Evolutionary conservation across 164 flowering plant genomes (phyloP).

Genomic region (Aristolochia californica): DNA sequence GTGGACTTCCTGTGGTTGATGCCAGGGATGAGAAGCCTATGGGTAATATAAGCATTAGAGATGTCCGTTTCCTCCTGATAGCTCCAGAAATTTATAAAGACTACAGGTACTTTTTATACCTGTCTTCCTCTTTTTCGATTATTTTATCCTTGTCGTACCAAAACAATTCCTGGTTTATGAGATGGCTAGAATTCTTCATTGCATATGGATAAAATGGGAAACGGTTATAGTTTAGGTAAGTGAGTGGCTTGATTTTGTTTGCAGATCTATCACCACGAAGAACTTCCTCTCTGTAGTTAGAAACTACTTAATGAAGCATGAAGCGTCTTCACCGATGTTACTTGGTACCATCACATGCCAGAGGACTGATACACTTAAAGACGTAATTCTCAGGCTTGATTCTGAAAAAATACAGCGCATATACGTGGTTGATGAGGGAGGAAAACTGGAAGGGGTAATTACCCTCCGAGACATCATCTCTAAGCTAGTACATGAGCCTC

Average conservation of each 20-base stretch:
- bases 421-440: slow-evolving; percentile 62
- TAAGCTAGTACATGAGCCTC: slow-evolving; percentile 90
- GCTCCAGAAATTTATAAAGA: slow-evolving; percentile 89
- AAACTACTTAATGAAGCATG: slow-evolving; percentile 37
- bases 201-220: not conserved
- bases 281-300: slow-evolving; percentile 65
- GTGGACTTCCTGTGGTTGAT: slow-evolving; percentile 81
- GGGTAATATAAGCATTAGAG: slow-evolving; percentile 88
- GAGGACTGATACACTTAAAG: slow-evolving; percentile 46
- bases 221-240: not conserved
- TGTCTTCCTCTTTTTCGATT: slow-evolving; percentile 1
- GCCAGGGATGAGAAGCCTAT: slow-evolving; percentile 48
- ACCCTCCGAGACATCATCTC: slow-evolving; percentile 95
- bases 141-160: no score
- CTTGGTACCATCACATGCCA: slow-evolving; percentile 61
- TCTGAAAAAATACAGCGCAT: slow-evolving; percentile 65
- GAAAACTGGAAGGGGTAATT: slow-evolving; percentile 76
- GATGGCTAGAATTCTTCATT: not conserved
- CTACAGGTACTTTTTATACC: slow-evolving; percentile 38
- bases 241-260: not conserved
- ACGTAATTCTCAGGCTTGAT: slow-evolving; percentile 63
- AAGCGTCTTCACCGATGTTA: slow-evolving; percentile 39
- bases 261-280: slow-evolving; percentile 77
- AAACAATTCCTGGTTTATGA: not conserved
- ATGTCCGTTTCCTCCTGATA: slow-evolving; percentile 71